Base-by-base conservation (phyloP, 345 rosid species). In the Hibiscus trionum region DNA sequence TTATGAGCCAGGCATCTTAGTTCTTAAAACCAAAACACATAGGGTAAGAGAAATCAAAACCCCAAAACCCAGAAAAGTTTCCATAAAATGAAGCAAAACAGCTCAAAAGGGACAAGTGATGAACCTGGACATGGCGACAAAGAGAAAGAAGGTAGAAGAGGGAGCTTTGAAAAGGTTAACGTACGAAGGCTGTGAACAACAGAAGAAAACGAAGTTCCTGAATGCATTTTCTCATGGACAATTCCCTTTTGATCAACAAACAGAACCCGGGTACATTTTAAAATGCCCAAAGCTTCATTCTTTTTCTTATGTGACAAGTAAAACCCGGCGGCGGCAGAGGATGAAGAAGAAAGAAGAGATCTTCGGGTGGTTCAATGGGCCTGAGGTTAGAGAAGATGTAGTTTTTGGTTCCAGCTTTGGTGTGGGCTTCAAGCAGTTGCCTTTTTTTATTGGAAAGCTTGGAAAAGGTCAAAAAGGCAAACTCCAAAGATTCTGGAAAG, bases 111-210 rank as follows among this genome's bases (percentile, higher is more conserved):
- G 1, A 58, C 16, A 26, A 29, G 42, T 7, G 14, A 39, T 9
- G 16, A 58, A 88, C 93, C 93, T 86, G 56, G 84, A 85, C 93
- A 57, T 57, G 31, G 61, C 31, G 61, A 57, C 0, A 57, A 1
- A 57, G 33, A 24, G 6, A 57, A 12, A 57, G 15, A 24, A 61
- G 14, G 16, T 39, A 37, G 39, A 63, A 63, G 16, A 63, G 9
- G 29, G 29, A 17, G 50, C 29, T 37, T 63, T 37, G 68, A 17
- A 37, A 29, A 63, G 4, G 68, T 24, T 63, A 63, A 39, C 15
- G 61, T 57, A 24, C 11, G 26, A 55, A 55, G 58, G 58, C 58
- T 8, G 58, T 55, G 26, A 55, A 55, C 17, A 61, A 16, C 3
- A 17, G 44, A 26, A 56, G 61, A 56, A 56, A 9, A 57, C 31